phyloP scores from a whole-genome alignment of 2,329 filamentous ascomycete species.

The Exophiala viscosa region DNA sequence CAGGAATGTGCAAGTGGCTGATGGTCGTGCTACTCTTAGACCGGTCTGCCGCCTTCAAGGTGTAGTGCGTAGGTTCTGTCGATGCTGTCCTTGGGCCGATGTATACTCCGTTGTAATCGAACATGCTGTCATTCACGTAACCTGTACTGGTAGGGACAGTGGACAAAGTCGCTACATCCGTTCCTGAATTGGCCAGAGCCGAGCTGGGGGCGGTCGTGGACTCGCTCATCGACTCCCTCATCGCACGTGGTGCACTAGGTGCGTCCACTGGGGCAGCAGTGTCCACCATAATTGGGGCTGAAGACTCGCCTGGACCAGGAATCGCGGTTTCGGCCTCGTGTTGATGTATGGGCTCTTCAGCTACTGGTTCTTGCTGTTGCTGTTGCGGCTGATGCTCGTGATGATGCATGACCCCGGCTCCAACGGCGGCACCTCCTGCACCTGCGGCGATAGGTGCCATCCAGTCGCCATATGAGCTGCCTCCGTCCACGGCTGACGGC shows the following conservation, averaged over 20 bases:
- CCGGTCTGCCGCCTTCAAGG: slow-evolving; percentile 14
- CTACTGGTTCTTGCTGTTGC: slow-evolving; percentile 12
- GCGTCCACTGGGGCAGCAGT: slow-evolving; percentile 22
- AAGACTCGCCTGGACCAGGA: slow-evolving; percentile 21
- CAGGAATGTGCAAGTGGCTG: slow-evolving; percentile 66
- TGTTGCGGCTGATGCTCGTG: slow-evolving; percentile 21
- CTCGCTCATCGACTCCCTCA: slow-evolving; percentile 26
- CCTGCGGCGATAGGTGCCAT: slow-evolving; percentile 47
- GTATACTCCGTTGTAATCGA: slow-evolving; percentile 18
- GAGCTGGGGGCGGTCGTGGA: slow-evolving; percentile 22
- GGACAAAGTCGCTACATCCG: slow-evolving; percentile 21
- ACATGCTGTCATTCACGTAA: slow-evolving; percentile 10
- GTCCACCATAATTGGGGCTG: slow-evolving; percentile 19
- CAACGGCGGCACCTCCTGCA: slow-evolving; percentile 21
- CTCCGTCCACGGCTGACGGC: slow-evolving; percentile 17
- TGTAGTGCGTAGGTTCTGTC: slow-evolving; percentile 18
- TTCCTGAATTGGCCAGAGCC: slow-evolving; percentile 18
- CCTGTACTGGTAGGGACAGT: slow-evolving; percentile 25
- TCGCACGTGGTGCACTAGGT: slow-evolving; percentile 21
- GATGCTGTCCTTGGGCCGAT: slow-evolving; percentile 8
- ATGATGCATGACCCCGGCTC: slow-evolving; percentile 25
- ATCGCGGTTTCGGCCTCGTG: slow-evolving; percentile 15
- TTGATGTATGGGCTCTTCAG: slow-evolving; percentile 9
- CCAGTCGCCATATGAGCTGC: slow-evolving; percentile 52
- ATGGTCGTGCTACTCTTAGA: slow-evolving; percentile 53